Percentiles rank a stretch among this genome's conserved stretches.
These are phyloP conservation scores for Zymoseptoria brevis DNA, from an alignment of 2,329 filamentous ascomycete species.

Conservation along the genomic window DNA sequence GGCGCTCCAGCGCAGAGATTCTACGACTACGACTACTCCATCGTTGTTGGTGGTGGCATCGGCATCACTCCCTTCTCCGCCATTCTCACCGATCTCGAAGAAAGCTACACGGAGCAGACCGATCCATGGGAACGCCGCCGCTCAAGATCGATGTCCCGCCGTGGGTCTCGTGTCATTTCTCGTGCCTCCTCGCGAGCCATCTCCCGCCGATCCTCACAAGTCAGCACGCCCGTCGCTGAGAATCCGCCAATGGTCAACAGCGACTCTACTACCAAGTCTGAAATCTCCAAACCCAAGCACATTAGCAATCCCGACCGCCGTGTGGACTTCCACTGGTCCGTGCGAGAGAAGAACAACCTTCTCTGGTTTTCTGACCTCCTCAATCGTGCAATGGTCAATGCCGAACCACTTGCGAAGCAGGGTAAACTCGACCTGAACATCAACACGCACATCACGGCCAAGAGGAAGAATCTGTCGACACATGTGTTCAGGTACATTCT, in stretches of 20 bases:
- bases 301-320: constrained; percentile 28
- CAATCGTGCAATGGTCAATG: constrained; percentile 40
- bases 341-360: constrained; percentile 49
- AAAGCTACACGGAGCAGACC: constrained; percentile 17
- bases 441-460: constrained; percentile 50
- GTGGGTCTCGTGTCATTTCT: background rate
- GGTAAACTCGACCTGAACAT: constrained; percentile 45
- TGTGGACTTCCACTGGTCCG: constrained; percentile 55
- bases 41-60: constrained; percentile 51
- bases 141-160: background rate
- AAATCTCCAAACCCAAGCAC: background rate
- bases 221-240: background rate
- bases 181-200: background rate
- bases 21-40: constrained; percentile 49
- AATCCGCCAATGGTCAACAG: background rate
- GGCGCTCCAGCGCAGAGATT: constrained; percentile 52
- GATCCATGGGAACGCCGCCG: constrained; percentile 17
- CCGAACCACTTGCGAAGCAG: constrained; percentile 29
- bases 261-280: background rate
- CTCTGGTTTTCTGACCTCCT: constrained; percentile 52
- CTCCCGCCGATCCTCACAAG: background rate
- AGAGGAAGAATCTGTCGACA: constrained; percentile 45
- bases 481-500: constrained; percentile 51
- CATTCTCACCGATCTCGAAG: constrained; percentile 49
- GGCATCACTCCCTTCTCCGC: constrained; percentile 53